Evolutionary conservation across 1,139 yeast genomes (phyloP), one percentile per base, ranked within the genome.

Genomic region (Nadsonia commutata): DNA sequence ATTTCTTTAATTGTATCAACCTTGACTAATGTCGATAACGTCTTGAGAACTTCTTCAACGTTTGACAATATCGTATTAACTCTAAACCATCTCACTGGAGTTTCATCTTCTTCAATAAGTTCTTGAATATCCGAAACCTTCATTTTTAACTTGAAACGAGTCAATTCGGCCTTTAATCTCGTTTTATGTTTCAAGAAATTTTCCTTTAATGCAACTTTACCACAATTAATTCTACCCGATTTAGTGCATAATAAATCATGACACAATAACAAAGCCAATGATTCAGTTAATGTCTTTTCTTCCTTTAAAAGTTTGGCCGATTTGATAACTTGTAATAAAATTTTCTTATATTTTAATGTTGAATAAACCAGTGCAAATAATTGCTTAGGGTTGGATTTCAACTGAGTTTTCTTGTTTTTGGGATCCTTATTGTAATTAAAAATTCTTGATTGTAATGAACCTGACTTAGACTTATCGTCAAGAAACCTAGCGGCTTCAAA

Each of bases 1-100:
- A 78, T 63, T n/a, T 79, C 72, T 0, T 66, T 64, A 17, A 76
- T 51, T 1, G 67, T 48, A 9, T 62, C 58, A 5, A 78, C 81
- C 41, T 65, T 65, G 37, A 65, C 63, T 52, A 84, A 67, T 6
- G 63, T 55, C 48, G 79, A 70, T 41, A 68, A 68, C 38, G 65
- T 62, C 41, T 69, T 60, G 20, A 79, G 60, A 1, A 70, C 65
- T 3, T 65, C 65, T 2, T 58, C 59, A 8, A 46, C 47, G 20
- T 48, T 39, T 5, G 46, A 41, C 4, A 42, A 43, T n/a, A 83
- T 68, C 1, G 80, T 68, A 54, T 86, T 86, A 31, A 79, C 72
- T 43, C 97, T 66, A 51, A 88, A 73, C 97, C 97, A 88, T 48
- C 97, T 65, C 1, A 88, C 78, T 0, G 96, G 96, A 0, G 95